A percentile compares a stretch with the other conserved stretches of the same genome.
Evolutionary conservation across 2,329 filamentous ascomycete species (phyloP).

Genomic region (Rhinocladiella mackenziei): DNA sequence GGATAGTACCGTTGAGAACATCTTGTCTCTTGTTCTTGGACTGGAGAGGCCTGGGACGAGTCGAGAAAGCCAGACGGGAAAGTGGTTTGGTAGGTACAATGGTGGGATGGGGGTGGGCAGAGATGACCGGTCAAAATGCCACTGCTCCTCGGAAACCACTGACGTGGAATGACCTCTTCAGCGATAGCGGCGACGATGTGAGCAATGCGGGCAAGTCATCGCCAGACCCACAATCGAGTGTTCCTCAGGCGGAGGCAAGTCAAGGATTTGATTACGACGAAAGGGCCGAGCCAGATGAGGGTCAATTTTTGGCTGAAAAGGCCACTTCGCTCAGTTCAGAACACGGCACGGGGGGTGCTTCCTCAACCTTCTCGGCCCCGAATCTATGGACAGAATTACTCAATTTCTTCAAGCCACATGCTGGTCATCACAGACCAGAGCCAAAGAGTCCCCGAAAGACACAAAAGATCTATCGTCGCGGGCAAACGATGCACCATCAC

Average conservation of each 20-base stretch:
- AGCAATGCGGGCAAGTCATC: slow-evolving; percentile 24
- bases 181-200: slow-evolving; percentile 28
- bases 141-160: slow-evolving; percentile 49
- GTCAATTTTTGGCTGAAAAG: slow-evolving; percentile 17
- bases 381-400: slow-evolving; percentile 62
- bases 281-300: slow-evolving; percentile 9
- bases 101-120: slow-evolving; percentile 90
- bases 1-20: slow-evolving; percentile 87
- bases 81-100: slow-evolving; percentile 90
- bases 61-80: slow-evolving; percentile 89
- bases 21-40: slow-evolving; percentile 96
- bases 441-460: slow-evolving; percentile 50
- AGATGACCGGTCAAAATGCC: slow-evolving; percentile 68
- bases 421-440: slow-evolving; percentile 32
- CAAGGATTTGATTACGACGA: slow-evolving; percentile 25
- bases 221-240: slow-evolving; percentile 23
- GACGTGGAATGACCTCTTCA: slow-evolving; percentile 31
- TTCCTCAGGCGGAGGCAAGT: slow-evolving; percentile 28
- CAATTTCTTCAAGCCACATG: slow-evolving; percentile 66
- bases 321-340: no score
- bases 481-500: slow-evolving; percentile 62
- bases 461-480: slow-evolving; percentile 68
- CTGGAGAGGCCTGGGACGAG: slow-evolving; percentile 88
- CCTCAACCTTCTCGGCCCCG: slow-evolving; percentile 30
- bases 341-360: slow-evolving; percentile 11